Base-by-base conservation (phyloP, 805 yeast species). In the Yarrowia porcina region DNA sequence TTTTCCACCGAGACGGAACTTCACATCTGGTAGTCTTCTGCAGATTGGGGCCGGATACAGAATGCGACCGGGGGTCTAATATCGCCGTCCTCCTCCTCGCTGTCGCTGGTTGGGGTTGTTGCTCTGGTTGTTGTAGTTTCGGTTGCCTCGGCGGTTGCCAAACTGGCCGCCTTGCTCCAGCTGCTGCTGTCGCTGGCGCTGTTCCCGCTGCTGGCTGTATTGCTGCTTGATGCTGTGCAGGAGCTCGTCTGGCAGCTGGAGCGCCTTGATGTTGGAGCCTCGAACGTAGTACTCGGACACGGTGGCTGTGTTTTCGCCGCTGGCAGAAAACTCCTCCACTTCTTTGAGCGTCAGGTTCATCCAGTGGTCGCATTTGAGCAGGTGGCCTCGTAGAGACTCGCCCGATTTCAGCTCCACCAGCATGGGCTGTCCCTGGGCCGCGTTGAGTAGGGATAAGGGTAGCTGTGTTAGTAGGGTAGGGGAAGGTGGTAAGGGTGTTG, bases 361-460 rank as follows among this genome's bases (percentile, higher is more conserved):
- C 91, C 96, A 89, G 39, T 90, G 86, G 73, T 94, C 99, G 69
- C 96, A 90, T 71, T 89, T 88, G 63, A 84, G 83, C 65, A 94
- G 79, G 63, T 82, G 83, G 57, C 99, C 99, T 70, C 87, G 88
- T 56, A 92, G 79, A 10, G 93, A 86, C 70, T 90, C 97, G 33
- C 98, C 97, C 63, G 88, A 86, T 74, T 94, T 94, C 71, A 94
- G 82, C 74, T 93, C 99, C 54, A 94, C 90, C 70, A 88, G 81
- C 70, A 94, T 82, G 38, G 91, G 88, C 71, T 89, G 92, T 64
- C 90, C 92, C 74, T 91, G 92, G 17, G 97, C 90, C 63, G 97
- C 88, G 61, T 96, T 91, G 70, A 94, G 82, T 66, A 94, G 81
- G 69, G 91, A 92, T 70, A 94, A 79, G 45, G 99, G 99, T 66